Evolutionary conservation across 345 rosid genomes (phyloP).

Genomic region (Passiflora organensis): DNA sequence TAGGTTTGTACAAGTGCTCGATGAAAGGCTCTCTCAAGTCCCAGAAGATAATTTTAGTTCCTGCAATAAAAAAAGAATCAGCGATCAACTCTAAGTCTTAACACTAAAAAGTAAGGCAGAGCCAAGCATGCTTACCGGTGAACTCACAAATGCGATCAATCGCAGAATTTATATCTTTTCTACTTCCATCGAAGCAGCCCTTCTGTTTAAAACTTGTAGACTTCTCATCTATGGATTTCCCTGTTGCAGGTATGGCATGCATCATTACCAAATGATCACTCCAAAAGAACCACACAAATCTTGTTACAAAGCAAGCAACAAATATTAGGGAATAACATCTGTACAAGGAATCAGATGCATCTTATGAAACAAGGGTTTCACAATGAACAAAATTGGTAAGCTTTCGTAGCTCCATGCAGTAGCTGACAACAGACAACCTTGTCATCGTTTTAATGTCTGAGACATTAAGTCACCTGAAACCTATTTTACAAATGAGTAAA

Average conservation of each 20-base stretch:
- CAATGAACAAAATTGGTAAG: too few relatives aligned
- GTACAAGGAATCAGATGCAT: neutral
- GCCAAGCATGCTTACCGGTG: slow-evolving; percentile 48
- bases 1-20: slow-evolving; percentile 74
- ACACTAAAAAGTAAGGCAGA: slow-evolving; percentile 2
- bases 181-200: slow-evolving; percentile 80
- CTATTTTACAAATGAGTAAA: too few relatives aligned
- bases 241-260: slow-evolving; percentile 26
- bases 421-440: too few relatives aligned
- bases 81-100: slow-evolving; percentile 6
- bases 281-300: neutral
- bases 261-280: neutral
- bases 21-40: slow-evolving; percentile 85
- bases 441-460: too few relatives aligned
- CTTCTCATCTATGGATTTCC: slow-evolving; percentile 59
- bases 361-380: neutral
- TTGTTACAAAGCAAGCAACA: neutral
- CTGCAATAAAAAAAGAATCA: slow-evolving; percentile 44
- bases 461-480: too few relatives aligned
- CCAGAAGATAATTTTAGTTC: slow-evolving; percentile 86
- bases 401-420: too few relatives aligned
- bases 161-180: slow-evolving; percentile 82
- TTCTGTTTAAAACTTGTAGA: slow-evolving; percentile 61
- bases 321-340: neutral
- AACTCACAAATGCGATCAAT: slow-evolving; percentile 81